phyloP scores from a whole-genome alignment of 306 rosid genomes.

The Senna tora region DNA sequence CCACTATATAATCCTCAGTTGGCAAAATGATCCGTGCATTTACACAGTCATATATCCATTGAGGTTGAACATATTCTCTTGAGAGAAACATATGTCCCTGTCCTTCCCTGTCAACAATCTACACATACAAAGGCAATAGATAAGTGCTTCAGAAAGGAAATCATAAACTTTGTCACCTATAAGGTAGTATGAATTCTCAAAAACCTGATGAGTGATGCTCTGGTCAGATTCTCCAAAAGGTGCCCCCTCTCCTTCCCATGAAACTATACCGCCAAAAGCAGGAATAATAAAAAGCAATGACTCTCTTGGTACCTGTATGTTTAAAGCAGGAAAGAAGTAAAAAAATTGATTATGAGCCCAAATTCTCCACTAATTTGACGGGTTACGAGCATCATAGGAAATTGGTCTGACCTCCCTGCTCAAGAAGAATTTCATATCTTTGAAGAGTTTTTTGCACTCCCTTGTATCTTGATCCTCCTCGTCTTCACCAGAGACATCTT shows the following conservation, averaged over 20 bases:
- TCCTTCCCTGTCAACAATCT: constrained; percentile 86
- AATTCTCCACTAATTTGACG: neutral
- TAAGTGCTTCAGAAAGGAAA: constrained; percentile 27
- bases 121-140: constrained; percentile 38
- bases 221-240: constrained; percentile 81
- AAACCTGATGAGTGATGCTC: constrained; percentile 84
- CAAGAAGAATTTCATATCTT: constrained; percentile 78
- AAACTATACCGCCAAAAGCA: constrained; percentile 90
- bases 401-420: constrained; percentile 78
- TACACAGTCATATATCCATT: constrained; percentile 88
- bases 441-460: constrained; percentile 76
- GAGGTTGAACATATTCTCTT: constrained; percentile 94
- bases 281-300: constrained; percentile 84
- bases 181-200: constrained; percentile 9
- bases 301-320: constrained; percentile 82
- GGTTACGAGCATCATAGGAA: neutral
- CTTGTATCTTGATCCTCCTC: constrained; percentile 81
- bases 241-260: constrained; percentile 93
- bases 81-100: constrained; percentile 71
- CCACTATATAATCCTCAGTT: constrained; percentile 68
- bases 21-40: constrained; percentile 84
- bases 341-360: neutral
- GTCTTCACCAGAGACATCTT: constrained; percentile 58
- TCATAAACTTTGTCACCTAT: neutral
- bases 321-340: constrained; percentile 26